A percentile compares a stretch with the other conserved stretches of the same genome.
phyloP scores from a whole-genome alignment of 2,329 filamentous ascomycete genomes.

The Alternaria ethzedia region DNA sequence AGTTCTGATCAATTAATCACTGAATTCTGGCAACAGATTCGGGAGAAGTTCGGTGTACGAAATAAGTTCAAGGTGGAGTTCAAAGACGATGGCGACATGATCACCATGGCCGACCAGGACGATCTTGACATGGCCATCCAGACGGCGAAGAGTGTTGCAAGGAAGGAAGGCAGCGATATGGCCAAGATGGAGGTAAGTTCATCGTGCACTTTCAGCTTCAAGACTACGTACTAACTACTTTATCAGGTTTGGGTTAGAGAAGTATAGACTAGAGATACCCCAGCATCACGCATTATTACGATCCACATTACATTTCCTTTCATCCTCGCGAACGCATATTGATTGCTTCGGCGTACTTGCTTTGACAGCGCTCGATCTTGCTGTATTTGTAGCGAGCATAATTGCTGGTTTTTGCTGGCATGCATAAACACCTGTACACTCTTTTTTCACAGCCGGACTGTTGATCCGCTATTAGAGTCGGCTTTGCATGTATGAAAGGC shows the following conservation, averaged over 20 bases:
- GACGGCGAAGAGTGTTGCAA: conserved; percentile 70
- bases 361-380: conserved; percentile 12
- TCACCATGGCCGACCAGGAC: conserved; percentile 95
- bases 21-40: conserved; percentile 79
- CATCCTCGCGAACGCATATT: conserved; percentile 12
- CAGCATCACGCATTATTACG: conserved; percentile 36
- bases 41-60: conserved; percentile 83
- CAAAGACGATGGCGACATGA: conserved; percentile 91
- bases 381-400: conserved; percentile 45
- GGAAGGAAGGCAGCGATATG: conserved; percentile 77
- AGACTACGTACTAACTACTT: conserved; percentile 43
- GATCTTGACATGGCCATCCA: conserved; percentile 88
- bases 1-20: conserved; percentile 73
- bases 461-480: conserved; percentile 37
- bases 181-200: conserved; percentile 90
- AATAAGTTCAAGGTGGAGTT: conserved; percentile 88
- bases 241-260: conserved; percentile 56
- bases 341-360: conserved; percentile 18
- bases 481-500: conserved; percentile 14
- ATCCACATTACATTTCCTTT: conserved; percentile 18
- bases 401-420: conserved; percentile 12
- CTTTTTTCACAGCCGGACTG: conserved; percentile 47
- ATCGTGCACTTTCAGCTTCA: not conserved
- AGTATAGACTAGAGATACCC: conserved; percentile 52
- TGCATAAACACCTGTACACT: conserved; percentile 16